Percentiles rank a stretch among this genome's conserved stretches.
Conservation (phyloP, 2,329 filamentous ascomycete species). For the Pseudocercospora vitis region DNA sequence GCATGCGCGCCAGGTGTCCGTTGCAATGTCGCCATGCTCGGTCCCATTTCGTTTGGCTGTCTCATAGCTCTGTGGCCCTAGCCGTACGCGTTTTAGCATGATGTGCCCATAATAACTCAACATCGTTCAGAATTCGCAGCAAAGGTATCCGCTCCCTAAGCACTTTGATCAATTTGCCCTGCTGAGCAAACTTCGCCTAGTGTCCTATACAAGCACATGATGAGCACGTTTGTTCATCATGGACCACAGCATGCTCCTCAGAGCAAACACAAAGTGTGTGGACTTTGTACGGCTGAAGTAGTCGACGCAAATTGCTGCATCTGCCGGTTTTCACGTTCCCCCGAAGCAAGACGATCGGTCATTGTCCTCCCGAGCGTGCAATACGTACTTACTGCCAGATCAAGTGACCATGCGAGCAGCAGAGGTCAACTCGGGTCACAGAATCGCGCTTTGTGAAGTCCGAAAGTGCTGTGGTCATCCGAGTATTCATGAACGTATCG, state of each 20-base stretch:
- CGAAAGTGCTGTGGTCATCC: too few species aligned
- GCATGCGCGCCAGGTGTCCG: not conserved
- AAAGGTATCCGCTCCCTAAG: conserved; percentile 91
- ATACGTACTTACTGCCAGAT: too few species aligned
- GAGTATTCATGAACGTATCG: too few species aligned
- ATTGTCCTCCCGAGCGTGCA: too few species aligned
- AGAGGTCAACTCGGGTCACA: too few species aligned
- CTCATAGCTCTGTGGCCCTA: conserved; percentile 67
- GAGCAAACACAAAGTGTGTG: too few species aligned
- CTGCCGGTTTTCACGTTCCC: too few species aligned
- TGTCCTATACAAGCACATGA: conserved; percentile 94
- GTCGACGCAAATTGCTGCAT: too few species aligned
- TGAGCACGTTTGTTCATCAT: conserved; percentile 80
- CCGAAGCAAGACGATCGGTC: too few species aligned
- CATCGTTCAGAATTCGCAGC: conserved; percentile 40
- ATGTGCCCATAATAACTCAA: not conserved
- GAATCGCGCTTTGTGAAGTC: too few species aligned
- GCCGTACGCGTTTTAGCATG: not conserved
- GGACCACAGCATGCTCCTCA: conserved; percentile 62
- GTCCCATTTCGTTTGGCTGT: conserved; percentile 70
- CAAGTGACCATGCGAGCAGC: too few species aligned
- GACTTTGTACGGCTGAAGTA: too few species aligned
- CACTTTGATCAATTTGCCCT: conserved; percentile 70
- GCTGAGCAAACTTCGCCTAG: conserved; percentile 67
- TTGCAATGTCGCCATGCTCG: conserved; percentile 74